A percentile compares a stretch with the other conserved stretches of the same genome.
Conservation (phyloP, 441 rosid species). For the Pelargonium australe region DNA sequence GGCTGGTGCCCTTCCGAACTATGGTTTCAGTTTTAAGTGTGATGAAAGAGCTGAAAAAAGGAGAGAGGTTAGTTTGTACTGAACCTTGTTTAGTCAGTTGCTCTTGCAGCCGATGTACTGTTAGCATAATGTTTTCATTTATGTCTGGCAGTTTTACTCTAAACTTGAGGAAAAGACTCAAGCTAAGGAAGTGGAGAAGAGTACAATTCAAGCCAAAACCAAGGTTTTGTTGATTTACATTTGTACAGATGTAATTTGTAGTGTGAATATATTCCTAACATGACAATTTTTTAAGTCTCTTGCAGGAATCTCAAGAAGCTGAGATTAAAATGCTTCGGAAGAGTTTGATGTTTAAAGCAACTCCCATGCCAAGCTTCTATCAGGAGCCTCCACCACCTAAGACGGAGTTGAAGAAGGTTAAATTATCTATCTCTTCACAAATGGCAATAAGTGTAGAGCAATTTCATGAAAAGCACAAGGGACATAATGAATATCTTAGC, state of each 20-base stretch:
- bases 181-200: constrained; percentile 27
- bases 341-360: constrained; percentile 90
- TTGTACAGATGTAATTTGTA: constrained; percentile 10
- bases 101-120: not conserved
- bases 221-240: constrained; percentile 47
- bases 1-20: constrained; percentile 78
- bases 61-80: constrained; percentile 61
- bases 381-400: constrained; percentile 92
- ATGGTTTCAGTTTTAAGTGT: constrained; percentile 93
- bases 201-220: constrained; percentile 57
- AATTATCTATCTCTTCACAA: constrained; percentile 10
- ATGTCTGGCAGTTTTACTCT: constrained; percentile 22
- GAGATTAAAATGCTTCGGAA: constrained; percentile 87
- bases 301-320: constrained; percentile 91
- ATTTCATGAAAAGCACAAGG: not conserved
- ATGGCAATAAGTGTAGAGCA: not conserved
- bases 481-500: not conserved
- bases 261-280: constrained; percentile 8
- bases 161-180: constrained; percentile 33
- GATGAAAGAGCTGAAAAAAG: constrained; percentile 97
- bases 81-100: not conserved
- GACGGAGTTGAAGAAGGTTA: constrained; percentile 83
- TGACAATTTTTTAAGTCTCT: constrained; percentile 17
- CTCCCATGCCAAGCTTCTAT: constrained; percentile 96
- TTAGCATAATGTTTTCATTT: not conserved